phyloP scores from a whole-genome alignment of 345 rosid species.

The Isatis tinctoria region DNA sequence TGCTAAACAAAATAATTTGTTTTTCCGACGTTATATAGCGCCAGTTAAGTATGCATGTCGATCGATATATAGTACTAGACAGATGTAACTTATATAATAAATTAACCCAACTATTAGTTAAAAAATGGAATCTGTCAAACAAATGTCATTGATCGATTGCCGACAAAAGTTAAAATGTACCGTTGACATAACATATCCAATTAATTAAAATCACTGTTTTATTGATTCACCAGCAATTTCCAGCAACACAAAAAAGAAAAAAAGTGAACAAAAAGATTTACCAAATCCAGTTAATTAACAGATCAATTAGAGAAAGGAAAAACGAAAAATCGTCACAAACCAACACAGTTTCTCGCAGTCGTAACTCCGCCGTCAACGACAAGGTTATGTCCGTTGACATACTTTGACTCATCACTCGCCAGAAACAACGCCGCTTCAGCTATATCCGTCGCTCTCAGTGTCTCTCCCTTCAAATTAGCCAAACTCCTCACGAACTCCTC shows the following conservation, averaged over 20 bases:
- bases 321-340: conserved; percentile 37
- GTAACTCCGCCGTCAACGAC: conserved; percentile 88
- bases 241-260: neutral
- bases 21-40: neutral
- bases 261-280: conserved; percentile 1
- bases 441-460: conserved; percentile 56
- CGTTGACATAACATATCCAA: conserved; percentile 8
- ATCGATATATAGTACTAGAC: neutral
- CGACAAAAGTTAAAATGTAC: neutral
- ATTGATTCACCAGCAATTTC: conserved; percentile 15
- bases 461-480: conserved; percentile 56
- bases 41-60: neutral
- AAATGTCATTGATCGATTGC: neutral
- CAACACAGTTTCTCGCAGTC: conserved; percentile 70
- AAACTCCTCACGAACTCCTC: conserved; percentile 68
- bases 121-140: neutral
- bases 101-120: neutral
- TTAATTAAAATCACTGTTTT: neutral
- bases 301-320: neutral
- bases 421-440: conserved; percentile 84
- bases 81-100: neutral
- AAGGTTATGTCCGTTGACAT: conserved; percentile 83
- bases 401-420: conserved; percentile 80
- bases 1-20: neutral
- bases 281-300: conserved; percentile 15